These are phyloP conservation scores for Forsythia suspensa DNA, from an alignment of 257 asterid species.

Conservation along the genomic window DNA sequence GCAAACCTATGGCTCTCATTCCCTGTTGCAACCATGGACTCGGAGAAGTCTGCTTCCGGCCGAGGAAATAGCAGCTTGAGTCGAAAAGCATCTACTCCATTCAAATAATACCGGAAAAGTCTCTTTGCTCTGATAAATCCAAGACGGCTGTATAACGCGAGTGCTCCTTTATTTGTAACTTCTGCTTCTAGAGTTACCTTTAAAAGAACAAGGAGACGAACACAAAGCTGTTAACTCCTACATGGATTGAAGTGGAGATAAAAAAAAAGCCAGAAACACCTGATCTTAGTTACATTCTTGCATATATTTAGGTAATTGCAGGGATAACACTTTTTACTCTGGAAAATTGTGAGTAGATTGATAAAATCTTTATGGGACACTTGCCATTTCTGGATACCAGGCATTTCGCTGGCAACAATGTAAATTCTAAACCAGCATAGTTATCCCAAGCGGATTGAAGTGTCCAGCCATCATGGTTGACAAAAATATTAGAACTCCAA, in stretches of 20 bases:
- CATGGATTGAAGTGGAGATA: background rate
- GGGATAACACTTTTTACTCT: too few species aligned
- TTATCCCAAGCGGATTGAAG: background rate
- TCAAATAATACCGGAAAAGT: constrained; percentile 89
- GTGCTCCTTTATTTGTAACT: constrained; percentile 92
- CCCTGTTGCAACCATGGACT: background rate
- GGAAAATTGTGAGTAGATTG: background rate
- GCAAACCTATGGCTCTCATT: constrained; percentile 28
- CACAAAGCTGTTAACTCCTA: background rate
- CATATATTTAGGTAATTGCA: background rate
- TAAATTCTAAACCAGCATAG: background rate
- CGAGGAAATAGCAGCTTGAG: constrained; percentile 83
- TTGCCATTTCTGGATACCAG: background rate
- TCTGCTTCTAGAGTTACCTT: constrained; percentile 98
- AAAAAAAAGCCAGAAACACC: background rate
- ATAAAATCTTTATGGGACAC: background rate
- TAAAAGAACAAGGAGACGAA: constrained; percentile 1
- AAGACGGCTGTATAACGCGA: constrained; percentile 86
- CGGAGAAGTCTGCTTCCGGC: constrained; percentile 35
- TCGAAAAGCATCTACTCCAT: constrained; percentile 95
- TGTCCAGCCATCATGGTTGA: background rate
- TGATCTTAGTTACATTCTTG: background rate
- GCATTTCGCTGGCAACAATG: background rate
- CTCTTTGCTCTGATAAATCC: constrained; percentile 93
- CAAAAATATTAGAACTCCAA: background rate